Evolutionary conservation across 176 grass and related monocot genomes (phyloP), one percentile per base, ranked within the genome.

Genomic region (Juncus inflexus): DNA sequence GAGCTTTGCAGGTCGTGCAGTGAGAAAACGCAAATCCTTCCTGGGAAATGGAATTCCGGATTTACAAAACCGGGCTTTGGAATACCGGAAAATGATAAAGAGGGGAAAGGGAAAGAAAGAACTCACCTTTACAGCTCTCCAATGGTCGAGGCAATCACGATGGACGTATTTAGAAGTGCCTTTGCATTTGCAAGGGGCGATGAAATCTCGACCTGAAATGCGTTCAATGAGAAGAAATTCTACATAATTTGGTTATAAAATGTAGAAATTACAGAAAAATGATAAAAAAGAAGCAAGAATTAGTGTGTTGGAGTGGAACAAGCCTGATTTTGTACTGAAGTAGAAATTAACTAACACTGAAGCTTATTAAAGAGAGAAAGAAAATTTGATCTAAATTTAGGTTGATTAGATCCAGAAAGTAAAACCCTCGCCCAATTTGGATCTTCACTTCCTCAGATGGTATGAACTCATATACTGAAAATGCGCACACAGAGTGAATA

Each of bases 11-110:
- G 64, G 95, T 99, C 62, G 95, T 99, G 73, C 95, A 99, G 77
- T 99, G 95, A 36, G 89, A 84, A 84, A 99, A 99, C 52, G 95
- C 95, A 86, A 99, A 99, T n/a, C 95, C 95, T 61, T 99, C 95
- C 95, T 99, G 88, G 71, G 65, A 58, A 77, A 42, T 14, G 77
- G 58, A 40, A 28, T 28, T 28, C 19, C 19, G 19, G 19, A 28
- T 28, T 28, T 28, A 28, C 19, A 78, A 82, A 61, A 8, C 60
- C 16, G 28, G 64, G 51, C 52, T 57, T 5, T 57, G 1, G 11
- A 57, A 57, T 15, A 1, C 54, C 3, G 5, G 54, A 13, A 11
- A 15, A 15, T 42, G 54, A 57, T 1, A 57, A 2, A 57, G 54
- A 50, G 15, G 15, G 1, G 15, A 40, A 56, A 64, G 4, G 50